Conservation (phyloP, 2,329 filamentous ascomycete genomes). For the Lachnellula occidentalis region DNA sequence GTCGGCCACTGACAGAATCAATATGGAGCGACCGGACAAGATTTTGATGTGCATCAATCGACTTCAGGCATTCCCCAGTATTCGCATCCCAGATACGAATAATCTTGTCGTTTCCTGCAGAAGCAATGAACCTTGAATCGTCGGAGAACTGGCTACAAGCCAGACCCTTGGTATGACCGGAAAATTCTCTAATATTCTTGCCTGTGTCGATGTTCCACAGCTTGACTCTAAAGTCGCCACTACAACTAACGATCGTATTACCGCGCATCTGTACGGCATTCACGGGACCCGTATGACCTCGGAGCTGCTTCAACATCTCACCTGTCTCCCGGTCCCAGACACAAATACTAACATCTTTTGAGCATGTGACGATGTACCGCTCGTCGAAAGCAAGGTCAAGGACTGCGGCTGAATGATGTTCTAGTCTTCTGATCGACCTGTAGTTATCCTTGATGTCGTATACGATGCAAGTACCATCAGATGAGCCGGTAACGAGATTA, state of each 20-base stretch:
- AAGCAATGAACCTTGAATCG: slow-evolving; percentile 88
- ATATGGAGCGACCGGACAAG: slow-evolving; percentile 88
- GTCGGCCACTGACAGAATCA: slow-evolving; percentile 76
- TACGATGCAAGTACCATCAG: slow-evolving; percentile 84
- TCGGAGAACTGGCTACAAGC: slow-evolving; percentile 96
- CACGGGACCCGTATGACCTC: slow-evolving; percentile 84
- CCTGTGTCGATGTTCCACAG: slow-evolving; percentile 93
- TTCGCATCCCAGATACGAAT: slow-evolving; percentile 96
- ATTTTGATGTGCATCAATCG: slow-evolving; percentile 76
- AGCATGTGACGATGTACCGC: slow-evolving; percentile 91
- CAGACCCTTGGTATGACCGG: slow-evolving; percentile 84
- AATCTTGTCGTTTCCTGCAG: slow-evolving; percentile 89
- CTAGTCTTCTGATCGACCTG: slow-evolving; percentile 70
- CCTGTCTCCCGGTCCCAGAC: slow-evolving; percentile 88
- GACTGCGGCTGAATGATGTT: slow-evolving; percentile 78
- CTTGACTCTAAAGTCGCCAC: slow-evolving; percentile 87
- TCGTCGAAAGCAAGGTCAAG: slow-evolving; percentile 91
- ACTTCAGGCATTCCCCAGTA: slow-evolving; percentile 75
- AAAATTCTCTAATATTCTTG: slow-evolving; percentile 83
- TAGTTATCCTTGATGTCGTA: slow-evolving; percentile 80
- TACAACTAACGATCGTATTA: slow-evolving; percentile 88
- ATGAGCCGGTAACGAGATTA: slow-evolving; percentile 92
- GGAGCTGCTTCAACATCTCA: slow-evolving; percentile 67
- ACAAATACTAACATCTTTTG: slow-evolving; percentile 90
- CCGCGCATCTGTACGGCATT: slow-evolving; percentile 95